These are phyloP conservation scores for Kappamyces sp. DNA, from an alignment of 192 early-diverging fungal species.

Conservation along the genomic window DNA sequence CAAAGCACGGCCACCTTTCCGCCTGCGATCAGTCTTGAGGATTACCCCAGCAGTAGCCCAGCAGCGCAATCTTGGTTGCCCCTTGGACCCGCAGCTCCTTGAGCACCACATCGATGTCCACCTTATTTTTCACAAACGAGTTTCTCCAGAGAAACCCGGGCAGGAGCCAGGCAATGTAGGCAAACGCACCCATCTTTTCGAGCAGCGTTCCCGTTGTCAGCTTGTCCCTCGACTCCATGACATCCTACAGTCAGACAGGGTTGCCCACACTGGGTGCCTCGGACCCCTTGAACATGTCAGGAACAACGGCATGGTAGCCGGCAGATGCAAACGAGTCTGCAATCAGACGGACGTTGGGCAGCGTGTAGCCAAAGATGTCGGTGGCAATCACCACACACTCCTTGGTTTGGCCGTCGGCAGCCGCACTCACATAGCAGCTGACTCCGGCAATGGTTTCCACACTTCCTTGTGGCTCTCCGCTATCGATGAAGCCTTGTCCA, in stretches of 20 bases:
- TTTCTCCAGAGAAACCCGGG: conserved; percentile 15
- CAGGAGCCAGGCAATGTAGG: conserved; percentile 8
- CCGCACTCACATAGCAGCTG: conserved; percentile 20
- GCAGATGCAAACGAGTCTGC: conserved; percentile 25
- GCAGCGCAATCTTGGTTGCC: conserved; percentile 6
- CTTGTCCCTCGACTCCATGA: not conserved
- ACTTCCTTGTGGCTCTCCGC: conserved; percentile 11
- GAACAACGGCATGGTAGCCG: conserved; percentile 18
- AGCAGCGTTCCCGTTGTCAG: not conserved
- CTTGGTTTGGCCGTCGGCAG: not conserved
- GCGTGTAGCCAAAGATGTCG: conserved; percentile 31
- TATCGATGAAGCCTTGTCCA: conserved; percentile 12
- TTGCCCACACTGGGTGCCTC: no score
- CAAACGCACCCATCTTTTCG: no score
- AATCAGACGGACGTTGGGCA: conserved; percentile 25
- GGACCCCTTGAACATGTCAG: conserved; percentile 21
- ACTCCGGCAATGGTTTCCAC: conserved; percentile 17
- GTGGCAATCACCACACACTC: conserved; percentile 19
- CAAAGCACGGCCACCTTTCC: conserved; percentile 12
- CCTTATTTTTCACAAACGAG: not conserved
- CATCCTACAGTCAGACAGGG: conserved; percentile 5
- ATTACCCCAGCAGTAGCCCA: conserved; percentile 11
- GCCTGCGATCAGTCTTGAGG: conserved; percentile 2
- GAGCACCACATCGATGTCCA: conserved; percentile 9
- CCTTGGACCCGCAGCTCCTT: conserved; percentile 1